A percentile compares a stretch with the other conserved stretches of the same genome.
These are phyloP conservation scores for Pterocarpus santalinus DNA, from an alignment of 306 rosid species.

Conservation along the genomic window DNA sequence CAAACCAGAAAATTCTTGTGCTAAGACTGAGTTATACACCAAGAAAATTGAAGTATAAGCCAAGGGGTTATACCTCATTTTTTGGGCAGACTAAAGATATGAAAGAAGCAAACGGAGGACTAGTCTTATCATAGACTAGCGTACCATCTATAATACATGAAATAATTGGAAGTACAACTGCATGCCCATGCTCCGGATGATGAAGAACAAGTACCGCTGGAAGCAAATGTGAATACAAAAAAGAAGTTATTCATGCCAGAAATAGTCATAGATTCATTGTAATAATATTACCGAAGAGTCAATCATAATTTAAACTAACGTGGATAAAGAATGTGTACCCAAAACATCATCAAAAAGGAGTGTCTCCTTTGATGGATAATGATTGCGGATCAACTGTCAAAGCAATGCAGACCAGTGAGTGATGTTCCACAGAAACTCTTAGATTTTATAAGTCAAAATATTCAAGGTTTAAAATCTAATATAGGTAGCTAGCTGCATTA, in stretches of 20 bases:
- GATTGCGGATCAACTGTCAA: slow-evolving; percentile 80
- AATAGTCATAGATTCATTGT: slow-evolving; percentile 5
- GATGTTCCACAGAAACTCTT: slow-evolving; percentile 26
- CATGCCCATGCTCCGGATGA: slow-evolving; percentile 95
- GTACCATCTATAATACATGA: slow-evolving; percentile 84
- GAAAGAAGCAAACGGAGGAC: slow-evolving; percentile 88
- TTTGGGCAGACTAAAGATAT: slow-evolving; percentile 85
- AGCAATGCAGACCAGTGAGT: slow-evolving; percentile 43
- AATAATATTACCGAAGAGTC: slow-evolving; percentile 22
- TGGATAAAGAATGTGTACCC: slow-evolving; percentile 60
- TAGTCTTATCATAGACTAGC: slow-evolving; percentile 69
- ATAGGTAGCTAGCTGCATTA: slow-evolving; percentile 7
- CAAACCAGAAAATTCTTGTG: slow-evolving; percentile 7
- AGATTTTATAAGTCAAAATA: slow-evolving; percentile 2
- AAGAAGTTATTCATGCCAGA: slow-evolving; percentile 46
- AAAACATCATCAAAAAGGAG: slow-evolving; percentile 88
- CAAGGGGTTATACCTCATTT: slow-evolving; percentile 65
- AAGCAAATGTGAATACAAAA: slow-evolving; percentile 42
- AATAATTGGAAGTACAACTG: slow-evolving; percentile 86
- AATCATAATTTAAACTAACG: slow-evolving; percentile 41
- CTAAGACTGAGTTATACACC: slow-evolving; percentile 2
- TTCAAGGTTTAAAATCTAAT: neutral
- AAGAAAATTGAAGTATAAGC: slow-evolving; percentile 29
- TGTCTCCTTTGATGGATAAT: slow-evolving; percentile 70
- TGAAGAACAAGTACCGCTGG: slow-evolving; percentile 88